Evolutionary conservation across 2,329 filamentous ascomycete genomes (phyloP).

Genomic region (Leptographium galeiforme): DNA sequence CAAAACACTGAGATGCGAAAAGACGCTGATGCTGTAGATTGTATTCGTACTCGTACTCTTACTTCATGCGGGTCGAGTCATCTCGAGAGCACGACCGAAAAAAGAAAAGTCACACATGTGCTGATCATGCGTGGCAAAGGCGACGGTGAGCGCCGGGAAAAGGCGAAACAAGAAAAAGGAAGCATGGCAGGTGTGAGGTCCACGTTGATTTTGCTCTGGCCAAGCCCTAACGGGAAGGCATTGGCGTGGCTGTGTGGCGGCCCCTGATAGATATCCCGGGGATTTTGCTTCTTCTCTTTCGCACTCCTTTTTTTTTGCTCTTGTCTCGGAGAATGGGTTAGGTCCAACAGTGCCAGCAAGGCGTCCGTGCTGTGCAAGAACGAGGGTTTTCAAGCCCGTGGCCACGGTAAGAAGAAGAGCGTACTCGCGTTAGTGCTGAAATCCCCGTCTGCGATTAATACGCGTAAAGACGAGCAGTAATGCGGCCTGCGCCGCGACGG

Average conservation of each 20-base stretch:
- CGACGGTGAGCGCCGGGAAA: too few species aligned
- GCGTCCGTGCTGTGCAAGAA: too few species aligned
- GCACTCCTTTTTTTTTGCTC: neutral
- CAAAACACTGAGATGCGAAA: neutral
- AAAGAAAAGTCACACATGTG: neutral
- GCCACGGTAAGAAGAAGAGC: too few species aligned
- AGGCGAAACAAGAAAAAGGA: neutral
- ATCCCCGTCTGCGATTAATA: too few species aligned
- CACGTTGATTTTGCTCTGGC: neutral
- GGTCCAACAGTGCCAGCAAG: neutral
- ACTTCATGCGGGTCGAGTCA: neutral
- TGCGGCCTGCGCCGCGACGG: too few species aligned
- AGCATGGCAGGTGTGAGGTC: neutral
- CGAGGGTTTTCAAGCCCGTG: too few species aligned
- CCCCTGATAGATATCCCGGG: too few species aligned
- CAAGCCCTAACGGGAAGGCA: neutral
- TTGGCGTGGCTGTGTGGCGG: neutral
- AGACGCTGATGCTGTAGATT: neutral
- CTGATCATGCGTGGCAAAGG: too few species aligned
- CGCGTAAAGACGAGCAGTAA: too few species aligned
- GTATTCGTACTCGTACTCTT: too few species aligned
- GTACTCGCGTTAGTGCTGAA: too few species aligned
- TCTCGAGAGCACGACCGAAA: neutral
- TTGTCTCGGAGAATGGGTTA: neutral
- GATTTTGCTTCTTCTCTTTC: neutral